Percentiles rank a stretch among this genome's conserved stretches.
These are phyloP conservation scores for Penicillium olsonii DNA, from an alignment of 2,329 filamentous ascomycete genomes.

Conservation along the genomic window DNA sequence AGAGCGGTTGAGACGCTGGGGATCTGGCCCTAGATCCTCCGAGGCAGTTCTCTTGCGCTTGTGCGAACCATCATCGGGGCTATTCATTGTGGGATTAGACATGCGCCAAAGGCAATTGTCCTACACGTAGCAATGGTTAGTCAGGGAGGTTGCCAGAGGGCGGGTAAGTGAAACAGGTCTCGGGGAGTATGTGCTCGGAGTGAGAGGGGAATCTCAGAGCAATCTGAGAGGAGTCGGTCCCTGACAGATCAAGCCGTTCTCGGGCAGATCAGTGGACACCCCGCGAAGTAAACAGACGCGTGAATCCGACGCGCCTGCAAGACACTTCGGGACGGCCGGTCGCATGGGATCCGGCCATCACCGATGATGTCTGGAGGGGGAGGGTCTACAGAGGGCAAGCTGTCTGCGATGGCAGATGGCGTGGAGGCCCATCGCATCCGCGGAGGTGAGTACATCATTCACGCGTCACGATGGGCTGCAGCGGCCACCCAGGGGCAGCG, in stretches of 20 bases:
- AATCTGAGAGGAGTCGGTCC: slow-evolving; percentile 3
- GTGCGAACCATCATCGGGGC: slow-evolving; percentile 36
- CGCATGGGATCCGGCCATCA: slow-evolving; percentile 5
- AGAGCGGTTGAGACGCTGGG: slow-evolving; percentile 43
- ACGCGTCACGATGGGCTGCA: slow-evolving; percentile 32
- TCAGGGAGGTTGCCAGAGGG: slow-evolving; percentile 8
- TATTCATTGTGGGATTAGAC: slow-evolving; percentile 42
- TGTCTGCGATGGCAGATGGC: neutral
- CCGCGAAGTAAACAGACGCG: slow-evolving; percentile 29
- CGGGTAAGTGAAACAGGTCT: slow-evolving; percentile 1
- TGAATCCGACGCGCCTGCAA: slow-evolving; percentile 30
- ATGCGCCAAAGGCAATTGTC: slow-evolving; percentile 23
- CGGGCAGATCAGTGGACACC: slow-evolving; percentile 15
- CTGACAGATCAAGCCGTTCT: slow-evolving; percentile 12
- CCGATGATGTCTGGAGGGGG: neutral
- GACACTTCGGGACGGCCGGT: neutral
- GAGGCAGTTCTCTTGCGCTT: slow-evolving; percentile 46
- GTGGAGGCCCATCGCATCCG: neutral
- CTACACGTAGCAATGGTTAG: slow-evolving; percentile 20
- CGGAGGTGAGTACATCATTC: slow-evolving; percentile 17
- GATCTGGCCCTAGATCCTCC: slow-evolving; percentile 42
- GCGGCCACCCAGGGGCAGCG: slow-evolving; percentile 26
- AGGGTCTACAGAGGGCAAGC: slow-evolving; percentile 2
- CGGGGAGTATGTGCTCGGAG: neutral
- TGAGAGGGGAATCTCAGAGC: slow-evolving; percentile 9